Evolutionary conservation across 805 yeast species (phyloP).

Genomic region (Zygosaccharomyces lentus): DNA sequence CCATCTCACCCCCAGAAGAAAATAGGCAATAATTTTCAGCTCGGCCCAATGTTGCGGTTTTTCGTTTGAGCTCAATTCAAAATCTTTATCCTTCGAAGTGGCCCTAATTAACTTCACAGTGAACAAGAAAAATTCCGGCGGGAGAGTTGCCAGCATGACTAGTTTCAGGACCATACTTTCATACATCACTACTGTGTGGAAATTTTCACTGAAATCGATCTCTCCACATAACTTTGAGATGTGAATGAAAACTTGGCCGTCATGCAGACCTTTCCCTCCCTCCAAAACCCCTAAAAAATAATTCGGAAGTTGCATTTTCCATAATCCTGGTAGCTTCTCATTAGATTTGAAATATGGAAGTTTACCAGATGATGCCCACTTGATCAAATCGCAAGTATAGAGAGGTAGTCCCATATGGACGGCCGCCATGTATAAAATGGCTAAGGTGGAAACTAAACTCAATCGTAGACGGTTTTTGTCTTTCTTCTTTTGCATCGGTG

Average conservation of each 20-base stretch:
- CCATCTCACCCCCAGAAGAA: constrained; percentile 24
- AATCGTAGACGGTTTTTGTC: constrained; percentile 11
- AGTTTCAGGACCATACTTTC: constrained; percentile 26
- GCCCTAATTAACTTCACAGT: constrained; percentile 15
- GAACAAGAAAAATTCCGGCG: constrained; percentile 27
- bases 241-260: constrained; percentile 36
- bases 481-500: constrained; percentile 3
- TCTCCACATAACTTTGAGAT: constrained; percentile 21
- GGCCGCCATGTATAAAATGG: constrained; percentile 50
- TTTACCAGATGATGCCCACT: constrained; percentile 39
- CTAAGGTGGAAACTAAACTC: constrained; percentile 27
- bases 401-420: constrained; percentile 47
- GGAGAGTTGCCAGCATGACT: constrained; percentile 18
- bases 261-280: constrained; percentile 39
- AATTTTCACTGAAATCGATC: constrained; percentile 11
- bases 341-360: constrained; percentile 48
- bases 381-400: constrained; percentile 45
- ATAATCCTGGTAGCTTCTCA: constrained; percentile 38
- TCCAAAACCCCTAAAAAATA: constrained; percentile 38
- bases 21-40: constrained; percentile 20
- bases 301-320: constrained; percentile 39
- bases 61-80: constrained; percentile 11
- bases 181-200: constrained; percentile 13
- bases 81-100: constrained; percentile 8
- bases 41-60: constrained; percentile 21